phyloP scores from a whole-genome alignment of 345 rosid genomes.

The Geranium rotundifolium region DNA sequence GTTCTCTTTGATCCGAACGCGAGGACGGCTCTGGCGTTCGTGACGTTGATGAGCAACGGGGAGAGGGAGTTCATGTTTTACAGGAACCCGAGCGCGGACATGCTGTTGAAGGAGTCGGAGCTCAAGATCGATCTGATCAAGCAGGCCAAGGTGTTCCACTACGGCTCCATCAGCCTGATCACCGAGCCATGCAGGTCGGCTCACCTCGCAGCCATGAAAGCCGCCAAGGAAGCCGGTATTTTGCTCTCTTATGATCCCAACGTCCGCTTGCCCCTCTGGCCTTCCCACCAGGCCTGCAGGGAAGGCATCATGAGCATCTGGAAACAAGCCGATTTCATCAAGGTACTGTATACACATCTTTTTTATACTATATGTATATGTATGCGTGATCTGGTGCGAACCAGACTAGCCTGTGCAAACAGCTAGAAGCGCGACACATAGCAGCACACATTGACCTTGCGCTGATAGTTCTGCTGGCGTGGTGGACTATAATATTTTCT shows the following conservation, averaged over 20 bases:
- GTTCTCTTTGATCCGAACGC: conserved; percentile 43
- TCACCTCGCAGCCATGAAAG: conserved; percentile 47
- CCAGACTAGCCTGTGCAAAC: no score
- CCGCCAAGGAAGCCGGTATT: conserved; percentile 46
- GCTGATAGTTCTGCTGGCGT: no score
- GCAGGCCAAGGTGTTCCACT: conserved; percentile 56
- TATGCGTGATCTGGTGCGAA: no score
- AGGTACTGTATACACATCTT: no score
- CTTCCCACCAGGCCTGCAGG: conserved; percentile 44
- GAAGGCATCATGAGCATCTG: conserved; percentile 54
- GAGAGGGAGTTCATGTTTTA: conserved; percentile 60
- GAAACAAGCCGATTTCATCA: conserved; percentile 51
- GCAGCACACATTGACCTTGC: no score
- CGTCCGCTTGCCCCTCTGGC: conserved; percentile 47
- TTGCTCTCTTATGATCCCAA: conserved; percentile 61
- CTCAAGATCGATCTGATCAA: conserved; percentile 37
- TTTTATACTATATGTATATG: no score
- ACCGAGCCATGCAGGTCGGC: conserved; percentile 56
- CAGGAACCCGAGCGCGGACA: conserved; percentile 61
- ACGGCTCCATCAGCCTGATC: conserved; percentile 64
- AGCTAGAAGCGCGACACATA: no score
- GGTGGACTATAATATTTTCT: no score
- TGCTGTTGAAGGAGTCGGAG: conserved; percentile 51
- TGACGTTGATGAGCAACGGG: conserved; percentile 42
- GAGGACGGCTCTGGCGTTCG: conserved; percentile 58